A percentile compares a stretch with the other conserved stretches of the same genome.
These are phyloP conservation scores for Daedaleopsis sinensis DNA, from an alignment of 768 basidiomycete genomes.

Conservation along the genomic window DNA sequence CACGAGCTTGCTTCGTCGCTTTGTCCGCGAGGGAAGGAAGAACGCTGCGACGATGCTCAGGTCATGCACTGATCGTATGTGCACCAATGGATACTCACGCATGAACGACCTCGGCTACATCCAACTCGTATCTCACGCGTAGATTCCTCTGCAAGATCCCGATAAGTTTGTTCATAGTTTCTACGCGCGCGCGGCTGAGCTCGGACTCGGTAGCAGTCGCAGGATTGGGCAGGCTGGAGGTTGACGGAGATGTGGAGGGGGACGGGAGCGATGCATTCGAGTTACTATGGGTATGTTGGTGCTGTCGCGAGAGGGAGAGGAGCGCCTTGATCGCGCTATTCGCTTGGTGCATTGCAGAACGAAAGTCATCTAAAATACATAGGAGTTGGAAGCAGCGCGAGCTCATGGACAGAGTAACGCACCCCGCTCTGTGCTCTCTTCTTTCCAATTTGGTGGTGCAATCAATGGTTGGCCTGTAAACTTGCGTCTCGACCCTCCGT, in stretches of 20 bases:
- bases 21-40: constrained; percentile 77
- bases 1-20: constrained; percentile 71
- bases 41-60: constrained; percentile 53
- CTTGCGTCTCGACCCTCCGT: constrained; percentile 17
- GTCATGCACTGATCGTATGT: not conserved
- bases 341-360: constrained; percentile 70
- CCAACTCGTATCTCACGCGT: constrained; percentile 77
- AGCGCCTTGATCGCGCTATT: constrained; percentile 60
- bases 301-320: constrained; percentile 40
- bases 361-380: constrained; percentile 63
- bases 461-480: constrained; percentile 20
- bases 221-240: constrained; percentile 14
- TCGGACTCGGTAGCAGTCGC: constrained; percentile 35
- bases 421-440: constrained; percentile 30
- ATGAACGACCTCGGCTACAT: constrained; percentile 68
- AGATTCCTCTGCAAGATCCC: constrained; percentile 68
- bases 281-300: constrained; percentile 35
- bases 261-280: constrained; percentile 32
- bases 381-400: not conserved
- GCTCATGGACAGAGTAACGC: not conserved
- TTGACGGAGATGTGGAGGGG: constrained; percentile 41
- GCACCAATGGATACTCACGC: constrained; percentile 56
- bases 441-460: constrained; percentile 14
- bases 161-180: constrained; percentile 66
- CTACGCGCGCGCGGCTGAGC: constrained; percentile 58